phyloP scores from a whole-genome alignment of 371 early-diverging fungal genomes.

The Amoeboaphelidium protococcarum region DNA sequence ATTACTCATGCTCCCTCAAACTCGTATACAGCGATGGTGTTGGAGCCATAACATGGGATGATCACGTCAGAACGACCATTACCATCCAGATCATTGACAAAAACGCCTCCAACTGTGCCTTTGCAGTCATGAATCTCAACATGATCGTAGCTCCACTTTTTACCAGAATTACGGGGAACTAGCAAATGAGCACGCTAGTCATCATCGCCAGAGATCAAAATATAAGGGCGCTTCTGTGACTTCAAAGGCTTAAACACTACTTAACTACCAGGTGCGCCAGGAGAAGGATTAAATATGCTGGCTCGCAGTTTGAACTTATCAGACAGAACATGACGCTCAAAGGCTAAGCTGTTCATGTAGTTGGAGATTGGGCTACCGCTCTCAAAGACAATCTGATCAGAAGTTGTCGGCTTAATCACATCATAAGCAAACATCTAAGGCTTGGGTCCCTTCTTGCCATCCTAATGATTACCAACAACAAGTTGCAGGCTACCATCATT shows the following conservation, averaged over 20 bases:
- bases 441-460: not conserved
- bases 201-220: constrained; percentile 8
- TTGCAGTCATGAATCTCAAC: constrained; percentile 5
- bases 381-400: not conserved
- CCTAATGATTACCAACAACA: constrained; percentile 7
- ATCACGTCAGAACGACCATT: constrained; percentile 6
- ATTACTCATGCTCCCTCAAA: too few relatives aligned
- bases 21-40: not conserved
- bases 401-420: not conserved
- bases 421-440: not conserved
- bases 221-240: too few relatives aligned
- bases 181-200: constrained; percentile 4
- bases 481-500: constrained; percentile 8
- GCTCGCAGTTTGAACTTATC: not conserved
- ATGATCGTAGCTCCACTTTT: constrained; percentile 4
- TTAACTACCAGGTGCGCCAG: constrained; percentile 2
- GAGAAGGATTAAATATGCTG: constrained; percentile 4
- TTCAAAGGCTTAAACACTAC: too few relatives aligned
- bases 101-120: constrained; percentile 5
- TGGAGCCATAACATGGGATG: constrained; percentile 7
- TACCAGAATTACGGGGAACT: constrained; percentile 3
- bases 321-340: not conserved
- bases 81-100: constrained; percentile 5
- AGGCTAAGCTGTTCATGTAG: not conserved
- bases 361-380: not conserved